Evolutionary conservation across 768 basidiomycete species (phyloP).

Genomic region (Lanmaoa pseudosensibilis): DNA sequence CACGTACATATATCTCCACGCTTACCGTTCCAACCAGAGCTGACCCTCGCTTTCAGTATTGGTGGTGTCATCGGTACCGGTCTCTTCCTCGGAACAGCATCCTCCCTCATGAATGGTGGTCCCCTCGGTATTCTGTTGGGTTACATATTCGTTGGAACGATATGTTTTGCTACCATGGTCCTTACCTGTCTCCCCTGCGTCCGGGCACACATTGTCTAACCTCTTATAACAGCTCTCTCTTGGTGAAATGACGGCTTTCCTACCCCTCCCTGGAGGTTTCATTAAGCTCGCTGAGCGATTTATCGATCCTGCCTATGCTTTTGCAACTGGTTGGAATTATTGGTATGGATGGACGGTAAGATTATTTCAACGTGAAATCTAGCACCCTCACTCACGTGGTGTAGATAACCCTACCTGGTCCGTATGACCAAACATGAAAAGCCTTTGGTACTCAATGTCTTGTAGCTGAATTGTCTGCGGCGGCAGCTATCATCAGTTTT

Average conservation of each 20-base stretch:
- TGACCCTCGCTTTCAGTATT: conserved; percentile 17
- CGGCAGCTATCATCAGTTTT: conserved; percentile 50
- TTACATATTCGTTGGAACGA: conserved; percentile 38
- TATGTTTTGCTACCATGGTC: conserved; percentile 43
- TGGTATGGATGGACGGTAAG: conserved; percentile 40
- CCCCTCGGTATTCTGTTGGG: conserved; percentile 48
- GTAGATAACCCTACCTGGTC: conserved; percentile 29
- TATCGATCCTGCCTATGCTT: conserved; percentile 45
- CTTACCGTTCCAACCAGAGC: no score
- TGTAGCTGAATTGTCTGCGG: conserved; percentile 48
- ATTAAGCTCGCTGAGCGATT: conserved; percentile 50
- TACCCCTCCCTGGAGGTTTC: conserved; percentile 47
- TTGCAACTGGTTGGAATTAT: conserved; percentile 45
- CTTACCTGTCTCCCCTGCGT: background rate
- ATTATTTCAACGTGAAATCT: background rate
- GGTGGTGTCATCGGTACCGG: conserved; percentile 45
- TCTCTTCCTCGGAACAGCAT: conserved; percentile 36
- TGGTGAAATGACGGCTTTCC: conserved; percentile 48
- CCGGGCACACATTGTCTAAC: background rate
- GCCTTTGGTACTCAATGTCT: conserved; percentile 4
- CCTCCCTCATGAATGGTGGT: conserved; percentile 41
- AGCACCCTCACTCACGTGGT: background rate
- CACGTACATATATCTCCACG: conserved; percentile 14
- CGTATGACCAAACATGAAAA: background rate
- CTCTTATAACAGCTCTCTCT: conserved; percentile 27